phyloP scores from a whole-genome alignment of 2,329 filamentous ascomycete genomes.

The Microsporum ferrugineum region DNA sequence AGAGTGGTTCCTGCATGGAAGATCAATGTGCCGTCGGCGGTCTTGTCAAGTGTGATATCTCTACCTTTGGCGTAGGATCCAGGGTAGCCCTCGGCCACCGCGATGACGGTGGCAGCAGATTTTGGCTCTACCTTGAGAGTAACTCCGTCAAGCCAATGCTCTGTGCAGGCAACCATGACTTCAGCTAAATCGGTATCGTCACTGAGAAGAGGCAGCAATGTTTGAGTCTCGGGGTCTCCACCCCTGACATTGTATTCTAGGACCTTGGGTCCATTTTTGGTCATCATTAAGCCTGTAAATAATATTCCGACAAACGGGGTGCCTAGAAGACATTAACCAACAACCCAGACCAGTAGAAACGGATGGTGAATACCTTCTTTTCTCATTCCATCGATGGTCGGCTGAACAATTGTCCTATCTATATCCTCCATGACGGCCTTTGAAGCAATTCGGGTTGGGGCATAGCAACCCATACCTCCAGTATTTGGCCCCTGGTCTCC shows the following conservation, averaged over 20 bases:
- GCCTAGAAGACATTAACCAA: conserved; percentile 16
- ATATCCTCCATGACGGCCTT: conserved; percentile 65
- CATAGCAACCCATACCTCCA: conserved; percentile 95
- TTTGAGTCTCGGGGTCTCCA: conserved; percentile 86
- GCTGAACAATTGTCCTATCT: conserved; percentile 71
- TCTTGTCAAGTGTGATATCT: conserved; percentile 46
- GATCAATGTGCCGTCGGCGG: conserved; percentile 50
- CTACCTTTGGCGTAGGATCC: conserved; percentile 73
- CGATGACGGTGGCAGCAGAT: conserved; percentile 85
- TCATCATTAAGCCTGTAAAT: conserved; percentile 74
- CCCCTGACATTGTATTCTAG: conserved; percentile 91
- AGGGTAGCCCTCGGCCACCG: conserved; percentile 85
- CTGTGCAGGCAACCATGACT: conserved; percentile 74
- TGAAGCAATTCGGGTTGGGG: conserved; percentile 70
- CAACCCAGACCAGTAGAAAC: background rate
- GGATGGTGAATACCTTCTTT: conserved; percentile 53
- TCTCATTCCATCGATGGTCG: conserved; percentile 80
- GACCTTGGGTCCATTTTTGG: conserved; percentile 64
- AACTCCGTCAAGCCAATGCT: conserved; percentile 60
- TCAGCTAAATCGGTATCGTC: conserved; percentile 73
- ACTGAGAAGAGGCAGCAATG: conserved; percentile 65
- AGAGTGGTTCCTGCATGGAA: conserved; percentile 87
- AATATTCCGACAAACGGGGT: conserved; percentile 36
- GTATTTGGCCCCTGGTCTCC: conserved; percentile 87
- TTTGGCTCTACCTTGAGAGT: conserved; percentile 55